Conservation (phyloP, 73 alveolate genomes). For the Durusdinium trenchii region DNA sequence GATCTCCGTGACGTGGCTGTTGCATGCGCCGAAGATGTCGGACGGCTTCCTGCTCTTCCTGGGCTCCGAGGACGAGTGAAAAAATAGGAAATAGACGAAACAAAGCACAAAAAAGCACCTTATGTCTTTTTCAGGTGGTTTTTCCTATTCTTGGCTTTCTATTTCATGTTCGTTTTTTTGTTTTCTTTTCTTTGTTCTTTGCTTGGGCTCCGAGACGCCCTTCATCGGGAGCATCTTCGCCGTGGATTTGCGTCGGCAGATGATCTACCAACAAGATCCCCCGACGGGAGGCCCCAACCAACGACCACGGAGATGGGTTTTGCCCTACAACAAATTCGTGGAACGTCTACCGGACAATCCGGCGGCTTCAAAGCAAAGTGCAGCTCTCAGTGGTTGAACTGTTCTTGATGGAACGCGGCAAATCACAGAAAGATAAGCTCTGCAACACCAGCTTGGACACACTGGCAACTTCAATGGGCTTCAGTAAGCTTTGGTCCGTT, state of each 20-base stretch:
- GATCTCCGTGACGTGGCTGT: constrained; percentile 74
- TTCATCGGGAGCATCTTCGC: constrained; percentile 79
- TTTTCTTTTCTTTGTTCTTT: not conserved
- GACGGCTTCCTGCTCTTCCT: constrained; percentile 75
- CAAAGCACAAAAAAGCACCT: no score
- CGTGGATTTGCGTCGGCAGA: constrained; percentile 84
- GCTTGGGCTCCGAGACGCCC: constrained; percentile 13
- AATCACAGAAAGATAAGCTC: not conserved
- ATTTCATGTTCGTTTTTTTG: not conserved
- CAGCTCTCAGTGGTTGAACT: not conserved
- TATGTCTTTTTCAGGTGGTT: no score
- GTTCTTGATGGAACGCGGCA: not conserved
- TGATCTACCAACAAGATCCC: constrained; percentile 85
- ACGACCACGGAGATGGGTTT: constrained; percentile 77
- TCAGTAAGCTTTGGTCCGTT: no score
- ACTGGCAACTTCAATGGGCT: no score
- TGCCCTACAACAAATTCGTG: constrained; percentile 68
- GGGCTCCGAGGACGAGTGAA: no score
- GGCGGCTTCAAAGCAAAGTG: constrained; percentile 52
- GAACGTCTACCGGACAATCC: constrained; percentile 62
- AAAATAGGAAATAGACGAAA: no score
- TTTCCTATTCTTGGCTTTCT: no score
- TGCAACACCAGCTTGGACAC: no score
- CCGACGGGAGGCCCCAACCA: constrained; percentile 57
- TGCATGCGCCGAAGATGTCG: constrained; percentile 91